Conservation (phyloP, 1,284 basidiomycete species). For the Apiotrichum veenhuisii region DNA sequence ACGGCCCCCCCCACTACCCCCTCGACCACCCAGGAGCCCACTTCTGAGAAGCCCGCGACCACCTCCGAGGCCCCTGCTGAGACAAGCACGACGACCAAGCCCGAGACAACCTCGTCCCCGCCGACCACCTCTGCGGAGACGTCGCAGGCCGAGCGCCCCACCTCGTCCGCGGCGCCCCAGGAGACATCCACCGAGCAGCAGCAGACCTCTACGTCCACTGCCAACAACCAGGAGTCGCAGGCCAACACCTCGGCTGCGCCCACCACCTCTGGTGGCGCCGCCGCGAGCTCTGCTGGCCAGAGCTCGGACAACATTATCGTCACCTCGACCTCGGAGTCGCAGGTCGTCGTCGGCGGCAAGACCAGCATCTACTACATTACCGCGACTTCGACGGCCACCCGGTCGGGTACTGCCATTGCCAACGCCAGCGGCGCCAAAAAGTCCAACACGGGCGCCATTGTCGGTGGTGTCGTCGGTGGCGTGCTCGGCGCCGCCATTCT, state of each 20-base stretch:
- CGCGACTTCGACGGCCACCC: background rate
- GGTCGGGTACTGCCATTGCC: background rate
- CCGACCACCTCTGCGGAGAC: too few species aligned
- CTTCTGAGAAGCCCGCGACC: background rate
- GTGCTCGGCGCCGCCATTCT: slow-evolving; percentile 37
- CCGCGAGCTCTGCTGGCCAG: background rate
- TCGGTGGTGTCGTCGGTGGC: slow-evolving; percentile 50
- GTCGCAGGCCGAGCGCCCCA: background rate
- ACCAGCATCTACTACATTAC: background rate
- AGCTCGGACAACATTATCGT: background rate
- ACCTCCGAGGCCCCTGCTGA: too few species aligned
- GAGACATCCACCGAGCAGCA: background rate
- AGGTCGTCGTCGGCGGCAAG: background rate
- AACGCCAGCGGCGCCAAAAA: background rate
- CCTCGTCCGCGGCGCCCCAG: background rate
- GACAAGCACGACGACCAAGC: too few species aligned
- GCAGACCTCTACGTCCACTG: background rate
- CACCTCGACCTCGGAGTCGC: background rate
- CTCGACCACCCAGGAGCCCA: background rate
- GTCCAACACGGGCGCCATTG: slow-evolving; percentile 44
- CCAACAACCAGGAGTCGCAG: background rate
- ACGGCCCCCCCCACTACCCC: slow-evolving; percentile 1
- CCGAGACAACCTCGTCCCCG: too few species aligned
- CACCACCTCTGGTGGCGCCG: background rate
- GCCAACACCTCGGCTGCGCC: background rate